Conservation (phyloP, 768 basidiomycete species). For the Coprinopsis marcescibilis region DNA sequence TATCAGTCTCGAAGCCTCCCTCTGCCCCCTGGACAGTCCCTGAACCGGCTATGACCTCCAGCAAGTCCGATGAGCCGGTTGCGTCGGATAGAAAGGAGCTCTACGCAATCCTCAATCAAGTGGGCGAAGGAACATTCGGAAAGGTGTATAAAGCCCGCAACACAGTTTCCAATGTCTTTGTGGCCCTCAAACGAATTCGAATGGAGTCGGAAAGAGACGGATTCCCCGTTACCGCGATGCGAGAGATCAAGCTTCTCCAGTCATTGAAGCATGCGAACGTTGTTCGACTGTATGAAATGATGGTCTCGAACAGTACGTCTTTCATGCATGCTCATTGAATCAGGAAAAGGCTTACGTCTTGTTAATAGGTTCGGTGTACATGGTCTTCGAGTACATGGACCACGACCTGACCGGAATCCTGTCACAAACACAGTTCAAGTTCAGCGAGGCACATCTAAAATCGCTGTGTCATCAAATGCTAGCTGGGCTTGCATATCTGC, state of each 20-base stretch:
- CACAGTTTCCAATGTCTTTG: slow-evolving; percentile 63
- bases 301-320: slow-evolving; percentile 87
- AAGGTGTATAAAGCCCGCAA: slow-evolving; percentile 96
- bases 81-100: slow-evolving; percentile 36
- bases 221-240: slow-evolving; percentile 98
- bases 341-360: slow-evolving; percentile 3
- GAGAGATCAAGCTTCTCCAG: slow-evolving; percentile 97
- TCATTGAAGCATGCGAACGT: slow-evolving; percentile 87
- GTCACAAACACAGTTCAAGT: slow-evolving; percentile 83
- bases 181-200: slow-evolving; percentile 92
- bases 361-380: slow-evolving; percentile 81
- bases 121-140: slow-evolving; percentile 98
- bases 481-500: slow-evolving; percentile 87
- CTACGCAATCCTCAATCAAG: slow-evolving; percentile 86
- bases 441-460: slow-evolving; percentile 86
- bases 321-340: background rate
- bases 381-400: slow-evolving; percentile 99
- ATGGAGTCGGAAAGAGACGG: slow-evolving; percentile 98
- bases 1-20: background rate
- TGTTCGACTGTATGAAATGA: slow-evolving; percentile 91
- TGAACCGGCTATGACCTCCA: background rate
- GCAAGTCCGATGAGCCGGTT: background rate
- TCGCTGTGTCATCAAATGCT: slow-evolving; percentile 96
- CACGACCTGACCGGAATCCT: slow-evolving; percentile 95
- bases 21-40: background rate